A percentile compares a stretch with the other conserved stretches of the same genome.
Conservation (phyloP, 2,329 filamentous ascomycete genomes). For the Talaromyces sp. region DNA sequence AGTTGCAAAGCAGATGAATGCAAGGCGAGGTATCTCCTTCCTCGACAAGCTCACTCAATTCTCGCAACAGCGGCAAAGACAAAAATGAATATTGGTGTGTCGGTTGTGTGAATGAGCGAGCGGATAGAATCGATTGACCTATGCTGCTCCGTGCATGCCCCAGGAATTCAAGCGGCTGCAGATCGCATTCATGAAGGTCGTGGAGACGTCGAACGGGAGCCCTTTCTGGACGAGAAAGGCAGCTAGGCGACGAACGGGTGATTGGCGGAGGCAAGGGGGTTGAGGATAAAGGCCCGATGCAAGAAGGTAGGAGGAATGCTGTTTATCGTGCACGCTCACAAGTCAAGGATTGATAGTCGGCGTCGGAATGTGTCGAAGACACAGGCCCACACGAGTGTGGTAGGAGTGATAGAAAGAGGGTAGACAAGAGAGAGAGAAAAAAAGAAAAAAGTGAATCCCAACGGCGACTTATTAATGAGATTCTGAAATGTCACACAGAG, state of each 20-base stretch:
- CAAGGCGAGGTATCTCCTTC: conserved; percentile 13
- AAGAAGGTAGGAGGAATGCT: conserved; percentile 30
- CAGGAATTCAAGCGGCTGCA: conserved; percentile 37
- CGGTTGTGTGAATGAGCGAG: conserved; percentile 15
- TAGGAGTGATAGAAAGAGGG: conserved; percentile 11
- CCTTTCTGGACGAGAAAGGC: conserved; percentile 11
- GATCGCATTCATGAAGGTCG: conserved; percentile 36
- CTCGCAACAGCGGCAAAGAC: conserved; percentile 3
- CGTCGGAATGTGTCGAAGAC: conserved; percentile 15
- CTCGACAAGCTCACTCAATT: conserved; percentile 3
- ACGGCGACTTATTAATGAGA: conserved; percentile 4
- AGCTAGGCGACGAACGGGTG: conserved; percentile 31
- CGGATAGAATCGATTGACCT: conserved; percentile 29
- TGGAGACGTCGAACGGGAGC: conserved; percentile 22
- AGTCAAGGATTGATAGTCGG: conserved; percentile 27
- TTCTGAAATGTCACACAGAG: conserved; percentile 13
- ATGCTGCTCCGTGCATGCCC: conserved; percentile 43
- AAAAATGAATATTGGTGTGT: background rate
- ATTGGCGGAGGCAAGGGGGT: conserved; percentile 34
- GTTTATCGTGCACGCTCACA: conserved; percentile 24
- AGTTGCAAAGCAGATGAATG: conserved; percentile 7
- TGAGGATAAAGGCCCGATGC: conserved; percentile 18
- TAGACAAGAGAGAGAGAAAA: no score
- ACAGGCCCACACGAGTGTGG: conserved; percentile 9
- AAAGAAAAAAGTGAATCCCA: conserved; percentile 21